Conservation (phyloP, 164 flowering plant species). For the grape (Vitis vinifera) region DNA sequence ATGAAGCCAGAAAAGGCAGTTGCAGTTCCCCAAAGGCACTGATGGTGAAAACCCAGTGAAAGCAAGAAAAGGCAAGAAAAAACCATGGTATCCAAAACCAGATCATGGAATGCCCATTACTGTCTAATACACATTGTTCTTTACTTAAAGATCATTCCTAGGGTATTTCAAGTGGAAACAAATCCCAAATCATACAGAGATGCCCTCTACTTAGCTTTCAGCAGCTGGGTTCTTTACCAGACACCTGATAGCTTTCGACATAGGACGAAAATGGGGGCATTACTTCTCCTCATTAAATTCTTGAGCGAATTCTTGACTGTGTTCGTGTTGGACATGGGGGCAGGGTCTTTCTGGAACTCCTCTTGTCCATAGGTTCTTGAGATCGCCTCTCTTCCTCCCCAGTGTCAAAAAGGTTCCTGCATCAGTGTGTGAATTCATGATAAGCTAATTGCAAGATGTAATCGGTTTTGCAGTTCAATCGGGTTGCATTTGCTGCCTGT, state of each 20-base stretch:
- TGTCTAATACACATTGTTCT: background rate
- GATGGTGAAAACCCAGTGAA: too few species aligned
- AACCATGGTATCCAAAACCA: background rate
- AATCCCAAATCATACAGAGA: too few species aligned
- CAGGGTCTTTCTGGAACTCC: conserved; percentile 77
- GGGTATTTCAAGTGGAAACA: background rate
- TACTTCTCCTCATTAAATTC: conserved; percentile 23
- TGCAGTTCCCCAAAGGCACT: too few species aligned
- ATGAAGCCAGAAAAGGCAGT: too few species aligned
- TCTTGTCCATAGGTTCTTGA: conserved; percentile 54
- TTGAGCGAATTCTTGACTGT: conserved; percentile 25
- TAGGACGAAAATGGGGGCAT: background rate
- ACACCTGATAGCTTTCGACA: conserved; percentile 2
- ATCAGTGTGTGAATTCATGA: conserved; percentile 2
- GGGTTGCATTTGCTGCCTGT: background rate
- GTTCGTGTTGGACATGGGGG: conserved; percentile 61
- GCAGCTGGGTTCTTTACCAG: background rate
- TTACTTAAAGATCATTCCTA: background rate
- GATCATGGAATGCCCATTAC: background rate
- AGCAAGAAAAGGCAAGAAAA: background rate
- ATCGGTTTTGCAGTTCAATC: background rate
- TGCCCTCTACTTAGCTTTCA: background rate
- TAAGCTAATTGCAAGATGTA: background rate
- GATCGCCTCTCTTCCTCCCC: conserved; percentile 72
- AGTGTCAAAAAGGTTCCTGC: conserved; percentile 65